Percentiles rank a stretch among this genome's conserved stretches.
Evolutionary conservation across 768 basidiomycete species (phyloP).

Genomic region (Megacollybia marginata): DNA sequence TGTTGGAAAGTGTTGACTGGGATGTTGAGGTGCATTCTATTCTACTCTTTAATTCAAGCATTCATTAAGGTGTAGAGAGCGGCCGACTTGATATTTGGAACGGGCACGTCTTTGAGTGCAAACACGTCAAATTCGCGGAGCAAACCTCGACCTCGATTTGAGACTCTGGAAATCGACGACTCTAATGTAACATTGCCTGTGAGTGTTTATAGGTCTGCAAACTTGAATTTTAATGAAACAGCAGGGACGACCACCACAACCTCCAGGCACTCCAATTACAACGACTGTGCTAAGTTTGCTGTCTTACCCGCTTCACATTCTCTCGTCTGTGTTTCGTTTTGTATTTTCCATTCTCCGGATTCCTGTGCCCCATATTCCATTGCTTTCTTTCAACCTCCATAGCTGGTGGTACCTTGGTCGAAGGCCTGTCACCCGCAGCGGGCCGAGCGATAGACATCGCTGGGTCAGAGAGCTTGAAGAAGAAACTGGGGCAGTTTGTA

Average conservation of each 20-base stretch:
- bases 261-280: background rate
- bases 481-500: conserved; percentile 69
- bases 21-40: conserved; percentile 52
- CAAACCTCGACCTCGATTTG: conserved; percentile 14
- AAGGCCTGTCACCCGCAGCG: conserved; percentile 36
- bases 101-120: conserved; percentile 12
- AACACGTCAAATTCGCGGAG: conserved; percentile 5
- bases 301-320: conserved; percentile 51
- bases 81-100: conserved; percentile 52
- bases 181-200: conserved; percentile 25
- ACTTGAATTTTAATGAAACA: background rate
- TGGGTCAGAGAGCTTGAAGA: conserved; percentile 82
- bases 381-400: conserved; percentile 41
- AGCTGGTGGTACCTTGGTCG: conserved; percentile 28
- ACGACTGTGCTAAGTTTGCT: conserved; percentile 37
- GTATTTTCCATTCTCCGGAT: conserved; percentile 61
- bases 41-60: background rate
- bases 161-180: conserved; percentile 48
- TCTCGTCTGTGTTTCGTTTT: conserved; percentile 56
- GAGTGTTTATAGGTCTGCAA: background rate
- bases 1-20: conserved; percentile 61
- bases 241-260: conserved; percentile 10
- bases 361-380: conserved; percentile 52
- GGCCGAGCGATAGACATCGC: conserved; percentile 39
- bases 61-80: conserved; percentile 35